Base-by-base conservation (phyloP, 331 rosid species). In the Quercus phellos region DNA sequence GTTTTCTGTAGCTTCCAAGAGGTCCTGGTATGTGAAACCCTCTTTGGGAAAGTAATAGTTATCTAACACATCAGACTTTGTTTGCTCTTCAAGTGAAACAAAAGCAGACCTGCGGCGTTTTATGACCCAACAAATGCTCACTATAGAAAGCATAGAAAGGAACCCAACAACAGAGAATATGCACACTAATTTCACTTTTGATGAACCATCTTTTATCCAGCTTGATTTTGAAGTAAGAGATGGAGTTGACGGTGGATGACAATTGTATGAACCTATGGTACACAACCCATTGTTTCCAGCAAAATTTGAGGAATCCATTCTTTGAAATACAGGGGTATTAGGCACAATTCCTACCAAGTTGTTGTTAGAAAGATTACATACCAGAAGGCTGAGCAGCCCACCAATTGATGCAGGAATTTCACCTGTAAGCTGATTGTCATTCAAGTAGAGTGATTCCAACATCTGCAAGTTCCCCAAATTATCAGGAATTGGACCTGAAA, bases 351-450 rank as follows among this genome's bases (percentile, higher is more conserved):
- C 96, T 54, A 82, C 86, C 79, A 90, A 82, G 32, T 87, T 87
- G 78, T 90, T 90, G 88, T 90, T 84, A 64, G 96, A 90, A 35
- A 90, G 90, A 80, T 90, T 90, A 91, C 96, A 90, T 54, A 84
- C 82, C 55, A 80, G 32, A 79, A 90, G 90, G 85, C 96, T 87
- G 17, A 78, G 87, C 32, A 90, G 84, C 54, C 83, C 80, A 75
- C 96, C 93, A 51, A 90, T 90, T 75, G 86, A 82, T n/a, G 82
- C 21, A 74, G 96, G 96, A 80, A 90, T 89, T 66, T 90, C 91
- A 26, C 93, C 93, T 61, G 56, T 74, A 73, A 90, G 91, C 84
- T 84, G 79, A 85, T 88, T 90, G 76, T 87, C 93, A 72, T 90
- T 87, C 54, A 90, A 85, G 78, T 87, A 90, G 73, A 90, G 93